Evolutionary conservation across 1,284 basidiomycete species (phyloP).

Genomic region (Lentinus polychrous): DNA sequence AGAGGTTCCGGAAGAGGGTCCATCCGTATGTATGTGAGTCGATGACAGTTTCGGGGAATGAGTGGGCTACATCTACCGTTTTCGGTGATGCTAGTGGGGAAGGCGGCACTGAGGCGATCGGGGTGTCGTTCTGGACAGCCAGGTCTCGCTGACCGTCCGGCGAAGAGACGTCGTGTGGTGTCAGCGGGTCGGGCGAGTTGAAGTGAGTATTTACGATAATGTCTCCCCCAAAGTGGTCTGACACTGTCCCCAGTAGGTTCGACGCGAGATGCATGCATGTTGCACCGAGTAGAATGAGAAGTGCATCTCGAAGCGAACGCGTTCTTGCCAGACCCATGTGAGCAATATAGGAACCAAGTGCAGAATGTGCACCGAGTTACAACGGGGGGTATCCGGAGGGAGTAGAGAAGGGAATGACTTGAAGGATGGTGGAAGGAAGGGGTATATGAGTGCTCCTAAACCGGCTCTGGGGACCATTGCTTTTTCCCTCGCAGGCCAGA

Average conservation of each 20-base stretch:
- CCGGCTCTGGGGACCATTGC: too few relatives aligned
- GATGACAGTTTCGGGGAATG: slow-evolving; percentile 44
- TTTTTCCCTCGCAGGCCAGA: too few relatives aligned
- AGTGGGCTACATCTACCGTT: slow-evolving; percentile 16
- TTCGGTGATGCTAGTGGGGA: slow-evolving; percentile 5
- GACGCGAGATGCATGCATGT: slow-evolving; percentile 43
- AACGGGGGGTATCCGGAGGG: too few relatives aligned
- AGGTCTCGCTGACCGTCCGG: neutral
- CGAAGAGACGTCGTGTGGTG: neutral
- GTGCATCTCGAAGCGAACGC: slow-evolving; percentile 35
- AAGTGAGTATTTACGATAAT: slow-evolving; percentile 32
- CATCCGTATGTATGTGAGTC: slow-evolving; percentile 69
- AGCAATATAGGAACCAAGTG: too few relatives aligned
- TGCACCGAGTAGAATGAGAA: slow-evolving; percentile 46
- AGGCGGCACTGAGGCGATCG: slow-evolving; percentile 11
- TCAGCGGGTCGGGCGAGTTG: slow-evolving; percentile 4
- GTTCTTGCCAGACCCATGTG: slow-evolving; percentile 18
- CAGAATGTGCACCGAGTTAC: too few relatives aligned
- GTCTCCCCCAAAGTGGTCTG: slow-evolving; percentile 24
- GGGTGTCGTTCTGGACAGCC: slow-evolving; percentile 11
- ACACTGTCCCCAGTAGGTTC: slow-evolving; percentile 28
- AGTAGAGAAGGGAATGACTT: neutral
- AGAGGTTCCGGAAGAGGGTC: slow-evolving; percentile 74
- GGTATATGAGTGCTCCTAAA: too few relatives aligned
- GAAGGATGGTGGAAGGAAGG: too few relatives aligned